Conservation (phyloP, 805 yeast species). For the Teunomyces panamensis region DNA sequence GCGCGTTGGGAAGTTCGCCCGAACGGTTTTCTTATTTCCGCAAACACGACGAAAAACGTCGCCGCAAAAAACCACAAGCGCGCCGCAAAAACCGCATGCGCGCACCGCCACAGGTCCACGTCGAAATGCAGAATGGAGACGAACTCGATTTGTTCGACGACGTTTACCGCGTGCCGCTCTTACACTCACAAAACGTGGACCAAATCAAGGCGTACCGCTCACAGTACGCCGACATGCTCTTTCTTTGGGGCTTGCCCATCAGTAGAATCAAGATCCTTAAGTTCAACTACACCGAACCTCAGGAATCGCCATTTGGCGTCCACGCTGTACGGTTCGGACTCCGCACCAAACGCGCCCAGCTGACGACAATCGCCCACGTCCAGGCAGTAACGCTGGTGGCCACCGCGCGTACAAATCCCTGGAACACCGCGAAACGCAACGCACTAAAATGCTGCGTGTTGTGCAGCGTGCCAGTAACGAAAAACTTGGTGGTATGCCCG, state of each 20-base stretch:
- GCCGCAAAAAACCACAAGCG: too few species aligned
- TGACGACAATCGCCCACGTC: slow-evolving; percentile 19
- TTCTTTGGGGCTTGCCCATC: slow-evolving; percentile 81
- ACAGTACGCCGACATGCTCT: slow-evolving; percentile 75
- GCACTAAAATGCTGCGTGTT: slow-evolving; percentile 52
- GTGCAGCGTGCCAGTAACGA: slow-evolving; percentile 60
- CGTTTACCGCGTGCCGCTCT: slow-evolving; percentile 37
- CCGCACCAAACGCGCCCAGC: slow-evolving; percentile 18
- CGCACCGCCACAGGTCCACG: too few species aligned
- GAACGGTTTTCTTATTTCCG: too few species aligned
- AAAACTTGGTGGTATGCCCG: slow-evolving; percentile 64
- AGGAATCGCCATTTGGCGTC: slow-evolving; percentile 22
- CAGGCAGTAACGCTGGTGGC: slow-evolving; percentile 23
- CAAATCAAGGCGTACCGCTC: slow-evolving; percentile 48
- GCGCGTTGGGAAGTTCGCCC: too few species aligned
- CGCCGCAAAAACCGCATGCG: too few species aligned
- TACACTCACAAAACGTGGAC: slow-evolving; percentile 35
- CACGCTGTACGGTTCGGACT: slow-evolving; percentile 37
- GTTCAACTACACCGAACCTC: slow-evolving; percentile 46
- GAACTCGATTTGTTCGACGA: slow-evolving; percentile 45
- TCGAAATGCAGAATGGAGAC: slow-evolving; percentile 47
- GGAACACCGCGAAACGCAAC: slow-evolving; percentile 28
- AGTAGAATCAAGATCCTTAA: slow-evolving; percentile 76
- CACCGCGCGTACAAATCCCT: slow-evolving; percentile 22
- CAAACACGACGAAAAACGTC: too few species aligned